Percentiles rank a stretch among this genome's conserved stretches.
phyloP scores from a whole-genome alignment of 768 basidiomycete genomes.

The Pseudohyphozyma bogoriensis region DNA sequence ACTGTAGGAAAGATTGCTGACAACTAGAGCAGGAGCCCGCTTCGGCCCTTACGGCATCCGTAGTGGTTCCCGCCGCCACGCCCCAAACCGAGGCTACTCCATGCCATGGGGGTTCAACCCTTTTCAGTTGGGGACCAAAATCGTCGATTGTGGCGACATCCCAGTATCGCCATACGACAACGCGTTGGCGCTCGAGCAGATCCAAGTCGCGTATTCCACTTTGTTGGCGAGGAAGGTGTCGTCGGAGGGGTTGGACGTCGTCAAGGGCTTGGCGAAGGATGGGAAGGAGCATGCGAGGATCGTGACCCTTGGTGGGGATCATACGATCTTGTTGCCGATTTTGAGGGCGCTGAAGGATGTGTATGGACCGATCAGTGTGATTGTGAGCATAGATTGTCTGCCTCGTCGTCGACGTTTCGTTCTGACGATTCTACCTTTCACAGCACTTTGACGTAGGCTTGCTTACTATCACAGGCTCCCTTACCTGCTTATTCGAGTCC shows the following conservation, averaged over 20 bases:
- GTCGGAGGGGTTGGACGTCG: slow-evolving; percentile 30
- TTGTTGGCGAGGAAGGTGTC: slow-evolving; percentile 50
- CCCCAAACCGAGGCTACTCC: slow-evolving; percentile 8
- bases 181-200: slow-evolving; percentile 69
- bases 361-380: slow-evolving; percentile 28
- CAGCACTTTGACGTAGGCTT: slow-evolving; percentile 11
- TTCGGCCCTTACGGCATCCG: slow-evolving; percentile 82
- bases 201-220: slow-evolving; percentile 73
- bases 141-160: slow-evolving; percentile 76
- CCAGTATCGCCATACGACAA: slow-evolving; percentile 75
- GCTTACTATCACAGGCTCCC: too few relatives aligned
- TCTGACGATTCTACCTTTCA: too few relatives aligned
- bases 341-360: slow-evolving; percentile 21
- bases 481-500: too few relatives aligned
- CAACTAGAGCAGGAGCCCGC: slow-evolving; percentile 45
- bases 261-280: slow-evolving; percentile 37
- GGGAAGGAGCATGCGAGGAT: slow-evolving; percentile 62
- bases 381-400: too few relatives aligned
- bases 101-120: slow-evolving; percentile 34
- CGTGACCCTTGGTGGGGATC: slow-evolving; percentile 75
- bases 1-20: not conserved
- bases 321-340: slow-evolving; percentile 44
- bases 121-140: slow-evolving; percentile 26
- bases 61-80: slow-evolving; percentile 54
- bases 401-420: not conserved